These are phyloP conservation scores for Phialophora tarda DNA, from an alignment of 2,329 filamentous ascomycete genomes.

Conservation along the genomic window DNA sequence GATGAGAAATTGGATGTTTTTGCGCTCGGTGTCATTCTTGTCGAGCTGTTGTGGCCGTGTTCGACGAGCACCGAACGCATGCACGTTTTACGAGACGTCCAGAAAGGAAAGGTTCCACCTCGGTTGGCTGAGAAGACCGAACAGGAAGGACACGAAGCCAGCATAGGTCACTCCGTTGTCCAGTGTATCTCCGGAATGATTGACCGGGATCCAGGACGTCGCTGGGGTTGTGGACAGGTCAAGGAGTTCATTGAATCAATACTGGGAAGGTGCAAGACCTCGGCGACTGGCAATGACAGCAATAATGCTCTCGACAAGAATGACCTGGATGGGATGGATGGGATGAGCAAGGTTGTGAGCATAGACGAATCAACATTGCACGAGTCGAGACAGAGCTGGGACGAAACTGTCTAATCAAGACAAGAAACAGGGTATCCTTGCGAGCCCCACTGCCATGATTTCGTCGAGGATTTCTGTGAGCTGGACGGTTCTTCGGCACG, in stretches of 20 bases:
- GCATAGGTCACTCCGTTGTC: slow-evolving; percentile 44
- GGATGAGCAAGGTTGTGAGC: not conserved
- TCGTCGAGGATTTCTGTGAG: not conserved
- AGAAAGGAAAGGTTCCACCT: slow-evolving; percentile 44
- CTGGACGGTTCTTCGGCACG: not conserved
- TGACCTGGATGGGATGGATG: not conserved
- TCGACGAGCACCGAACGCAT: slow-evolving; percentile 57
- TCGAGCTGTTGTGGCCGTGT: slow-evolving; percentile 66
- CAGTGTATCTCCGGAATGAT: slow-evolving; percentile 52
- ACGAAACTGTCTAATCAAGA: not conserved
- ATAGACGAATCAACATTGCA: not conserved
- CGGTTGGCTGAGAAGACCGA: slow-evolving; percentile 50
- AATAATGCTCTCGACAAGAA: not conserved
- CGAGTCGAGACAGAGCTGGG: not conserved
- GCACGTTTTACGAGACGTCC: slow-evolving; percentile 49
- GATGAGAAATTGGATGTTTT: slow-evolving; percentile 59
- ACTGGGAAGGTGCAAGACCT: slow-evolving; percentile 12
- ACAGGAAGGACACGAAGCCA: slow-evolving; percentile 42
- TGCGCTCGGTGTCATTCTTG: slow-evolving; percentile 50
- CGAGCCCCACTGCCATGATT: not conserved
- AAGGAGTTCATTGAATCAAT: slow-evolving; percentile 44
- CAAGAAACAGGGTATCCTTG: not conserved
- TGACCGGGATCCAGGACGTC: slow-evolving; percentile 44
- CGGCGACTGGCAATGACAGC: not conserved
- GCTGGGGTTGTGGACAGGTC: slow-evolving; percentile 49